phyloP scores from a whole-genome alignment of 805 yeast genomes.

The Candida adriatica region DNA sequence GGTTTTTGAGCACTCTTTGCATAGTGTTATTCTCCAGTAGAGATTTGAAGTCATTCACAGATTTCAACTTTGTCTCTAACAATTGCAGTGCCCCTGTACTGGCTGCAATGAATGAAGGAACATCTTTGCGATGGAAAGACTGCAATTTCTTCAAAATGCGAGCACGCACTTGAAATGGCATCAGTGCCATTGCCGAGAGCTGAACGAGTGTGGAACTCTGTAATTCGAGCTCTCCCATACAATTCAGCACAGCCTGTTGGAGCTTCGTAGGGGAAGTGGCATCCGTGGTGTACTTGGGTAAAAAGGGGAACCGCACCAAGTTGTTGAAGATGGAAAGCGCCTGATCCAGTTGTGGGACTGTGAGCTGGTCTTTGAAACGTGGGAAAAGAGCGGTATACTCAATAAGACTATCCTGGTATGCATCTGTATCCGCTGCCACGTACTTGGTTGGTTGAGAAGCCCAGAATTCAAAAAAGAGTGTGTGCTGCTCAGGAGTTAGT shows the following conservation, averaged over 20 bases:
- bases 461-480: constrained; percentile 47
- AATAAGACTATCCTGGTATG: constrained; percentile 55
- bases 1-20: constrained; percentile 37
- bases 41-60: constrained; percentile 24
- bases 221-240: constrained; percentile 30
- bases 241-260: constrained; percentile 52
- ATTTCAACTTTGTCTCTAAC: constrained; percentile 32
- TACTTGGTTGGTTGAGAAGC: constrained; percentile 36
- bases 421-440: constrained; percentile 29
- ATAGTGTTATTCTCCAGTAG: constrained; percentile 40
- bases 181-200: constrained; percentile 41
- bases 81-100: constrained; percentile 41
- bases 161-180: constrained; percentile 57
- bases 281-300: constrained; percentile 54
- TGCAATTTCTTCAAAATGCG: constrained; percentile 49
- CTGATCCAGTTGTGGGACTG: constrained; percentile 33
- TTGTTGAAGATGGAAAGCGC: constrained; percentile 56
- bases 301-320: constrained; percentile 66
- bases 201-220: constrained; percentile 46
- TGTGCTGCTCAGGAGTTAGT: constrained; percentile 28
- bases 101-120: constrained; percentile 60
- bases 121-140: constrained; percentile 31
- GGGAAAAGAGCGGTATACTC: constrained; percentile 49
- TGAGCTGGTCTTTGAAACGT: constrained; percentile 30
- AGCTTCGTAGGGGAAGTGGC: constrained; percentile 50